Evolutionary conservation across 257 asterid genomes (phyloP).

Genomic region (Rehmannia glutinosa): DNA sequence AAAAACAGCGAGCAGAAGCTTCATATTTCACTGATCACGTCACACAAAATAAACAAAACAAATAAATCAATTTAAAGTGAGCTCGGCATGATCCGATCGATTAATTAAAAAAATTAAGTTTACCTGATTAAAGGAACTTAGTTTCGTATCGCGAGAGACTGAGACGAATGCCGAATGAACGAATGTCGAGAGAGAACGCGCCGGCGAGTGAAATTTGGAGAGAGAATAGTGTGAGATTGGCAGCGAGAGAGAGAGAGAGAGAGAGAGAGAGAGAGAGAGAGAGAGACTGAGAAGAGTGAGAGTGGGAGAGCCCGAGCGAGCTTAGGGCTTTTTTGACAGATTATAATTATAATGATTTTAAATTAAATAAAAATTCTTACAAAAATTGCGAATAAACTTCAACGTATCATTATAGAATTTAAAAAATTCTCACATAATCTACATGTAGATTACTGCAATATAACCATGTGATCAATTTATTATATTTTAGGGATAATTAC

Average conservation of each 20-base stretch:
- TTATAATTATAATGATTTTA: too few species aligned
- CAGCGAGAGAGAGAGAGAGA: not conserved
- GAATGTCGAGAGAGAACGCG: conserved; percentile 13
- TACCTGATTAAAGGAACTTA: conserved; percentile 18
- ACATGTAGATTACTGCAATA: too few species aligned
- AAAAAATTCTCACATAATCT: too few species aligned
- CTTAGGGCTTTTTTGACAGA: too few species aligned
- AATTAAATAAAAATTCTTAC: too few species aligned
- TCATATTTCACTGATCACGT: conserved; percentile 17
- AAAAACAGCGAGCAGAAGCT: not conserved
- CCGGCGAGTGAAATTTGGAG: conserved; percentile 12
- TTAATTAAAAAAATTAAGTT: not conserved
- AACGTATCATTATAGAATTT: too few species aligned
- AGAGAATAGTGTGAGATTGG: conserved; percentile 7
- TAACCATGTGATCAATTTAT: too few species aligned
- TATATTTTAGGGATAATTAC: too few species aligned
- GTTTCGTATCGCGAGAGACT: not conserved
- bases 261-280: conserved; percentile 7
- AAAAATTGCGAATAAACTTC: too few species aligned
- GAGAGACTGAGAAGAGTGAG: not conserved
- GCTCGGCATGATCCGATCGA: conserved; percentile 18
- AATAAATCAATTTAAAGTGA: not conserved
- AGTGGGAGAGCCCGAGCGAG: too few species aligned
- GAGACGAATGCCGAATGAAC: conserved; percentile 5
- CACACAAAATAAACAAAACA: not conserved